Conservation (phyloP, 495 filamentous ascomycete species). For the Beverwykella pulmonaria region DNA sequence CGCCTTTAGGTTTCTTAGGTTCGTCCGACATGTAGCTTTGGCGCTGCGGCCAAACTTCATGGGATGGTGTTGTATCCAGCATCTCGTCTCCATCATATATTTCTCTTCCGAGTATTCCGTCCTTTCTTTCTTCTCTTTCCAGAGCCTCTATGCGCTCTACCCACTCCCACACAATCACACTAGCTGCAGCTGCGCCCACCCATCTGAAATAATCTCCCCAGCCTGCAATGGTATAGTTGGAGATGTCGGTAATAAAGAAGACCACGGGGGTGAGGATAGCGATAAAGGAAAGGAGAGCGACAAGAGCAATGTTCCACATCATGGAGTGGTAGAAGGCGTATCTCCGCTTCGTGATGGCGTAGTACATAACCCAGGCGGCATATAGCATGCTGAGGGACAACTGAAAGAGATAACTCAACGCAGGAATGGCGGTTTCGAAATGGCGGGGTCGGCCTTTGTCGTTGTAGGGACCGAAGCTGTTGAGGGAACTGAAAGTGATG, state of each 20-base stretch:
- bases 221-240: constrained; percentile 79
- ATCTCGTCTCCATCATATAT: constrained; percentile 98
- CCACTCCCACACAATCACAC: constrained; percentile 99
- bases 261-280: constrained; percentile 87
- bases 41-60: constrained; percentile 51
- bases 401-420: constrained; percentile 91
- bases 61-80: constrained; percentile 71
- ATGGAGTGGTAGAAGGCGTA: constrained; percentile 92
- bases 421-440: constrained; percentile 87
- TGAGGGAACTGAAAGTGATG: constrained; percentile 82
- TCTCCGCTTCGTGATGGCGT: constrained; percentile 85
- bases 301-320: constrained; percentile 88
- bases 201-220: constrained; percentile 98
- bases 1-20: constrained; percentile 10
- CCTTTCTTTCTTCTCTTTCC: constrained; percentile 93
- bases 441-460: constrained; percentile 62
- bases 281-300: constrained; percentile 76
- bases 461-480: constrained; percentile 71
- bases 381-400: constrained; percentile 86
- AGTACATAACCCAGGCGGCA: constrained; percentile 94
- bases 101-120: constrained; percentile 90
- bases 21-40: constrained; percentile 17
- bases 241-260: constrained; percentile 94
- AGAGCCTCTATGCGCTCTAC: constrained; percentile 97
- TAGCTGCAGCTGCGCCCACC: constrained; percentile 95